Evolutionary conservation across 176 grass and related monocot species (phyloP).

Genomic region (Saccharum officinarum): DNA sequence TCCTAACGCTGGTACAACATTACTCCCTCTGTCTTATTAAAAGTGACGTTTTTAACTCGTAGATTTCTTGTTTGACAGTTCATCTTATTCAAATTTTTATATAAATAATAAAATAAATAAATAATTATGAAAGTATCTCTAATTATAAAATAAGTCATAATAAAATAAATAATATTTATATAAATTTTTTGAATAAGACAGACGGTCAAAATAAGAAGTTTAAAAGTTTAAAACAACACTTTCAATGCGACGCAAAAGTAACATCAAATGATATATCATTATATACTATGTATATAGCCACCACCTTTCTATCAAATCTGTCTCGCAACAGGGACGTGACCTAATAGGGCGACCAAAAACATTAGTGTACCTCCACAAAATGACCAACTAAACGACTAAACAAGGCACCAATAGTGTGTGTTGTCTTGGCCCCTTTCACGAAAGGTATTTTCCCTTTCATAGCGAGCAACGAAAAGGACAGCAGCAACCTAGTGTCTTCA

Average conservation of each 20-base stretch:
- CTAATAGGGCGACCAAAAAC: not conserved
- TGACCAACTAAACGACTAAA: not conserved
- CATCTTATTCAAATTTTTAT: no score
- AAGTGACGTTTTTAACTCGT: no score
- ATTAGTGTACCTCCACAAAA: not conserved
- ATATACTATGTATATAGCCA: not conserved
- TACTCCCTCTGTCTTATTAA: no score
- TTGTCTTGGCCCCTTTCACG: constrained; percentile 37
- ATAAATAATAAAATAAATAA: no score
- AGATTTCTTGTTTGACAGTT: no score
- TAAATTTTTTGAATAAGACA: no score
- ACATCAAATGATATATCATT: not conserved
- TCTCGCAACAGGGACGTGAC: constrained; percentile 13
- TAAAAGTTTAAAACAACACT: no score
- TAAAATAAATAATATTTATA: no score
- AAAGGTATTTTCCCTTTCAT: constrained; percentile 26
- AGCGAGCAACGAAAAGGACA: constrained; percentile 24
- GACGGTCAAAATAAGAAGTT: no score
- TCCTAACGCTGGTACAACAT: not conserved
- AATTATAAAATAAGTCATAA: no score
- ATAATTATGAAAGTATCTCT: no score
- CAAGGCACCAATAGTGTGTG: not conserved
- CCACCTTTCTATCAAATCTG: not conserved
- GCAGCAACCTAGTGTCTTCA: constrained; percentile 17
- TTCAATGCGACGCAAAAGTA: no score